Evolutionary conservation across 768 basidiomycete species (phyloP).

Genomic region (Rhodotorula sphaerocarpa): DNA sequence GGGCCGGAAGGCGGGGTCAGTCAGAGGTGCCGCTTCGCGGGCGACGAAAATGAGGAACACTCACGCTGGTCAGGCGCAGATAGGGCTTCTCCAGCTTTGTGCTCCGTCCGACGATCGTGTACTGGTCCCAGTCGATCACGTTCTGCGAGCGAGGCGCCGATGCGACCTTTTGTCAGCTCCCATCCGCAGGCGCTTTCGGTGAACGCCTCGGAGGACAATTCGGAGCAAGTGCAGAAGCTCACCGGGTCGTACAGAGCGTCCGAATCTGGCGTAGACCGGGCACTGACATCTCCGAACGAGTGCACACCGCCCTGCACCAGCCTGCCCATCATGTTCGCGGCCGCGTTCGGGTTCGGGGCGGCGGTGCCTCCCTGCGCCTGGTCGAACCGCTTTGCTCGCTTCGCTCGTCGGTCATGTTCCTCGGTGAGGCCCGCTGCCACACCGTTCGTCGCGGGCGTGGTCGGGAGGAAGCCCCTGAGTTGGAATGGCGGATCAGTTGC

Average conservation of each 20-base stretch:
- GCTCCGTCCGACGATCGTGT: slow-evolving; percentile 88
- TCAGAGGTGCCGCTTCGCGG: too few relatives aligned
- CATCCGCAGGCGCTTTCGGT: too few relatives aligned
- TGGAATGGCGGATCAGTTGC: too few relatives aligned
- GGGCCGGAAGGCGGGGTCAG: not conserved
- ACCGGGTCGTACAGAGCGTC: slow-evolving; percentile 33
- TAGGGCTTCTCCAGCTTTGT: slow-evolving; percentile 91
- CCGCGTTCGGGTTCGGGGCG: too few relatives aligned
- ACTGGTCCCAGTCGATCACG: slow-evolving; percentile 90
- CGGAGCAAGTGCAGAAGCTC: not conserved
- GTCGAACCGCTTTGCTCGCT: slow-evolving; percentile 77
- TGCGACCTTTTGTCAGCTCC: not conserved
- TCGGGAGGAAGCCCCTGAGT: slow-evolving; percentile 29
- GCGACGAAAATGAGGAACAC: slow-evolving; percentile 31
- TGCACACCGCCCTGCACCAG: slow-evolving; percentile 41
- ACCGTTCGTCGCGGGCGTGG: slow-evolving; percentile 34
- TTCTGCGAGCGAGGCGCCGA: slow-evolving; percentile 52
- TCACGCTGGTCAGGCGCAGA: slow-evolving; percentile 78
- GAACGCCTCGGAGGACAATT: too few relatives aligned
- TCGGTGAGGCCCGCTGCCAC: slow-evolving; percentile 33
- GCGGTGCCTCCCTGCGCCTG: not conserved
- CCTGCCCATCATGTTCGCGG: slow-evolving; percentile 40
- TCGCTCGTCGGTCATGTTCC: slow-evolving; percentile 44
- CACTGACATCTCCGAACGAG: slow-evolving; percentile 12
- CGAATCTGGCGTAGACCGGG: slow-evolving; percentile 13